A percentile compares a stretch with the other conserved stretches of the same genome.
Evolutionary conservation across 2,329 filamentous ascomycete species (phyloP).

Genomic region (Onygena corvina): DNA sequence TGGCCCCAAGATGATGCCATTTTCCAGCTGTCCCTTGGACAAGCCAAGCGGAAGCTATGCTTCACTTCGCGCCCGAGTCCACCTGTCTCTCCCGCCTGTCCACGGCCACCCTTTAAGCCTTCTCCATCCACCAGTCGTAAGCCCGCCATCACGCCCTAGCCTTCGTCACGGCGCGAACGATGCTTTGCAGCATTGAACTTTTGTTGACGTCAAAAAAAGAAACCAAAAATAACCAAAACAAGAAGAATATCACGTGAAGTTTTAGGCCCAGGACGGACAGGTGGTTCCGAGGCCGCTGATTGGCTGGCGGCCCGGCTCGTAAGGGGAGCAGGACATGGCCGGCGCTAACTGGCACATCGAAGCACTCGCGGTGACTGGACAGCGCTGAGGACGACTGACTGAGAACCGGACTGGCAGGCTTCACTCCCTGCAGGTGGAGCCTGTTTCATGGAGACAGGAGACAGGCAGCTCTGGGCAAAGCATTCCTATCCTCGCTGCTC

Average conservation of each 20-base stretch:
- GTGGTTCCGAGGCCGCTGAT: not conserved
- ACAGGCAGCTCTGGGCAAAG: not conserved
- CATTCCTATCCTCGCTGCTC: not conserved
- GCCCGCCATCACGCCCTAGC: too few species aligned
- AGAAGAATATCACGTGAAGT: not conserved
- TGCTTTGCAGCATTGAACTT: not conserved
- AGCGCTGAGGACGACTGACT: too few species aligned
- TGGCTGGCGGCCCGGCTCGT: not conserved
- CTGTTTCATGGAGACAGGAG: not conserved
- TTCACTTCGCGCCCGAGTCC: constrained; percentile 5
- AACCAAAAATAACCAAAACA: constrained; percentile 1
- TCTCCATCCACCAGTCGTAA: not conserved
- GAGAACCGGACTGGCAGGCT: too few species aligned
- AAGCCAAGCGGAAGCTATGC: constrained; percentile 5
- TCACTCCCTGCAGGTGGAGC: not conserved
- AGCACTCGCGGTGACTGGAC: not conserved
- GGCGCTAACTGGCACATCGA: constrained; percentile 2
- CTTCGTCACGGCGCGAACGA: not conserved
- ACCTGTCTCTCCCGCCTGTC: not conserved
- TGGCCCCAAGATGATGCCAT: not conserved
- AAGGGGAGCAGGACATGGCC: not conserved
- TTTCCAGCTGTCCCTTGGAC: not conserved
- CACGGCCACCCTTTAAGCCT: not conserved
- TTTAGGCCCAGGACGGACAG: not conserved
- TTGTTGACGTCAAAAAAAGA: not conserved